phyloP scores from a whole-genome alignment of 2,329 filamentous ascomycete species.

The Ceratocystis papillata region DNA sequence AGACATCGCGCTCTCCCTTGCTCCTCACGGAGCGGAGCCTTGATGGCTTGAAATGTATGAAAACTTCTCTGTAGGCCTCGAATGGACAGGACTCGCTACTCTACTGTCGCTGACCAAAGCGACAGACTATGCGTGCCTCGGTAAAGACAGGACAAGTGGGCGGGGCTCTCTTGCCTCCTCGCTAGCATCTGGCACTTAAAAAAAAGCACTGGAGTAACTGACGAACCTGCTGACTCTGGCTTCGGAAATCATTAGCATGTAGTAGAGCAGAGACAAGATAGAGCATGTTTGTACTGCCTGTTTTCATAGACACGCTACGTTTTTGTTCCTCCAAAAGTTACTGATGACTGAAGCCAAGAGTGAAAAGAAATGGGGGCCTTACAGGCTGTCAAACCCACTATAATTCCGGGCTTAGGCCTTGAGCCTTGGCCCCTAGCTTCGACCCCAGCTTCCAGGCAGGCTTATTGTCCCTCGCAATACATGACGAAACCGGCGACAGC shows the following conservation, averaged over 20 bases:
- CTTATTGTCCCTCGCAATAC: not conserved
- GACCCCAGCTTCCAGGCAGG: not conserved
- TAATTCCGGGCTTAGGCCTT: not conserved
- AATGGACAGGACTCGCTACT: not conserved
- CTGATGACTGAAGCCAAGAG: not conserved
- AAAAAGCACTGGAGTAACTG: no score
- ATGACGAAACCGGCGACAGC: slow-evolving; percentile 8
- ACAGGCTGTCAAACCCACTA: slow-evolving; percentile 3
- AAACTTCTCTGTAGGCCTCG: not conserved
- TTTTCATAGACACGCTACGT: no score
- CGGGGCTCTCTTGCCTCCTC: no score
- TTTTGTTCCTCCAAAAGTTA: no score
- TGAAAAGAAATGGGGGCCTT: not conserved
- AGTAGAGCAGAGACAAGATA: no score
- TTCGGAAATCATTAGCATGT: no score
- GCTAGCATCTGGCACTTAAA: no score
- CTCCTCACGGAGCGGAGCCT: not conserved
- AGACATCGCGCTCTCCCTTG: not conserved
- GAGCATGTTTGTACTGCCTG: no score
- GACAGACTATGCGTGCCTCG: no score
- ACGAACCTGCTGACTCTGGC: no score
- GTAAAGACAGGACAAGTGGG: no score
- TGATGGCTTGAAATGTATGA: not conserved
- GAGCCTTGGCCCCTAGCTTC: not conserved
- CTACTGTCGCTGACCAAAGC: no score